Evolutionary conservation across 441 rosid species (phyloP).

Genomic region (Raphanus hybrid): DNA sequence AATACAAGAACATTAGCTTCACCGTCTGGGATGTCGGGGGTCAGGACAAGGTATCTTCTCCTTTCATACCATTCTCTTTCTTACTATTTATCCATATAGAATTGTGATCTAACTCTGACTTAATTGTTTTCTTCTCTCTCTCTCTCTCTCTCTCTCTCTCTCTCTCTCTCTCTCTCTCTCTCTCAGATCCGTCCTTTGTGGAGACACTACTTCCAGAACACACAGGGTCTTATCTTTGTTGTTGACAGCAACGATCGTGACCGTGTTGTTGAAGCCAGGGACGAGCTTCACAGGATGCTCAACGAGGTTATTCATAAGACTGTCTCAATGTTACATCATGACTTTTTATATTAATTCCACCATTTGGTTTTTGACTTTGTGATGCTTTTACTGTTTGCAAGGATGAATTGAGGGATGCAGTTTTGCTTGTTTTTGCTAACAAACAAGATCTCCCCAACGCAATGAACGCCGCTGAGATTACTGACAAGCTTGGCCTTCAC

Average conservation of each 20-base stretch:
- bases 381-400: too few species aligned
- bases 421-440: too few species aligned
- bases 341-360: neutral
- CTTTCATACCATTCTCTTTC: neutral
- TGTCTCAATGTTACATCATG: neutral
- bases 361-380: too few species aligned
- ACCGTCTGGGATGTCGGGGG: conserved; percentile 54
- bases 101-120: too few species aligned
- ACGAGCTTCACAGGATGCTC: conserved; percentile 53
- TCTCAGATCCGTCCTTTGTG: conserved; percentile 53
- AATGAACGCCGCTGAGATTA: conserved; percentile 58
- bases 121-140: too few species aligned
- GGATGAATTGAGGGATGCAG: too few species aligned
- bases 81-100: too few species aligned
- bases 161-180: too few species aligned
- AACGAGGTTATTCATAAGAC: conserved; percentile 39
- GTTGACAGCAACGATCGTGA: conserved; percentile 54
- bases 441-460: conserved; percentile 20
- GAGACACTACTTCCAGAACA: conserved; percentile 55
- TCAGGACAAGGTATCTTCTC: conserved; percentile 42
- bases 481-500: conserved; percentile 59
- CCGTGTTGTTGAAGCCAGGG: conserved; percentile 54
- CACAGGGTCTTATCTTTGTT: conserved; percentile 51
- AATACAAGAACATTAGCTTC: conserved; percentile 52
- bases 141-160: too few species aligned